A percentile compares a stretch with the other conserved stretches of the same genome.
These are phyloP conservation scores for Kwoniella shivajii DNA, from an alignment of 1,284 basidiomycete genomes.

Conservation along the genomic window DNA sequence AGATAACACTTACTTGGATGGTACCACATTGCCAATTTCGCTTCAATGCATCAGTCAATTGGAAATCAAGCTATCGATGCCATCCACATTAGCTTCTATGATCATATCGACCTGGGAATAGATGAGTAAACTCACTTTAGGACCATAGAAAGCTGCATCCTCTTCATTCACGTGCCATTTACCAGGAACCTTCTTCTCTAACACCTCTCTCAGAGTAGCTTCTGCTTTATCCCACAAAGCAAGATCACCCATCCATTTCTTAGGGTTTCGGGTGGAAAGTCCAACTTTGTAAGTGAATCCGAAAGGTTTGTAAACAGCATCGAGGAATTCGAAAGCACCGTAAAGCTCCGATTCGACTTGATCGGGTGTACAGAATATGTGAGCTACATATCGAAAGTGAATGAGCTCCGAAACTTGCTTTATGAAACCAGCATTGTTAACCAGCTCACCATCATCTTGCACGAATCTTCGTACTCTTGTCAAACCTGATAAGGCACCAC, in stretches of 20 bases:
- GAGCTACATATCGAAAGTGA: constrained; percentile 29
- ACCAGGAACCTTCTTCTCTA: constrained; percentile 85
- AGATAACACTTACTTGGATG: constrained; percentile 59
- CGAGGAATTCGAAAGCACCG: constrained; percentile 90
- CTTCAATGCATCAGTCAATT: constrained; percentile 87
- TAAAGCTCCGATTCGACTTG: constrained; percentile 88
- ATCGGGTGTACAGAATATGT: constrained; percentile 92
- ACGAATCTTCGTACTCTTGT: constrained; percentile 93
- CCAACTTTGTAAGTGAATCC: constrained; percentile 97
- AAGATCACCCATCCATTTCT: constrained; percentile 88
- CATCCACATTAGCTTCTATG: background rate
- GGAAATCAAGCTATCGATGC: constrained; percentile 73
- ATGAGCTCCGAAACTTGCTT: background rate
- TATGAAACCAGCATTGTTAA: background rate
- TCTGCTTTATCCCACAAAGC: constrained; percentile 91
- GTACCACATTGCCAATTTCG: constrained; percentile 98
- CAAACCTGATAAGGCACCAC: constrained; percentile 88
- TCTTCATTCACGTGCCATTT: constrained; percentile 94
- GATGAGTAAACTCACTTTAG: constrained; percentile 63
- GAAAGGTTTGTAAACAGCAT: constrained; percentile 92
- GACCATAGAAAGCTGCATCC: constrained; percentile 96
- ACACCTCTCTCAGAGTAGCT: constrained; percentile 75
- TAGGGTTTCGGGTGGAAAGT: constrained; percentile 87
- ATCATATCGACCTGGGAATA: background rate
- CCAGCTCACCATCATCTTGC: constrained; percentile 81